Evolutionary conservation across 2,329 filamentous ascomycete species (phyloP), one percentile per base, ranked within the genome.

Genomic region (Colletotrichum tamarilloi): DNA sequence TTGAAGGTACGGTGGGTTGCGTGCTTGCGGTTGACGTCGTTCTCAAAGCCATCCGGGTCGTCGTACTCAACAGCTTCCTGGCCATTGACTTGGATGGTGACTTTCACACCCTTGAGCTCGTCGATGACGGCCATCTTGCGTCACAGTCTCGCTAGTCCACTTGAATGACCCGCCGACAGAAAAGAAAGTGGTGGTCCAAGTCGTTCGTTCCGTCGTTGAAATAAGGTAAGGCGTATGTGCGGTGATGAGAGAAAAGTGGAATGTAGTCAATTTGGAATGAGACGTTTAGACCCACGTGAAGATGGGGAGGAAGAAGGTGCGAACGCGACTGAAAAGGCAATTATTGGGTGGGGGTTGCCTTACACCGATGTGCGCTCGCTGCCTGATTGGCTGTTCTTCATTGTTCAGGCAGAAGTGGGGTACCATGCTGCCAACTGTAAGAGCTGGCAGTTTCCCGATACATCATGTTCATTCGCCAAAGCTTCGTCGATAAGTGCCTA

Each of bases 41-140:
- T 52, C 5, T 60, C 64, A 5, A 32, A 16, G 42, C 62, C 68
- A 11, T 77, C 76, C 24, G 66, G 57, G 26, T 76, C 73, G 16
- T 69, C 62, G 19, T 77, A 77, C 38, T 80, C 79, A 24, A 59
- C 49, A 2, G 77, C 74, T 1, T 63, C 62, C 9, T 68, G n/a
- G 8, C 74, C 75, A 26, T 77, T 67, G 16, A 77, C 75, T n/a
- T 62, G 73, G 32, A 80, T 56, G 1, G 75, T 76, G 22, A 79
- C 73, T 19, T 77, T 75, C 3, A 80, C 11, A 3, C 76, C 78
- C 0, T 72, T 74, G 1, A 80, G n/a, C 6, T 72, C 74, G 14
- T 73, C 22, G 26, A 79, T 68, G 24, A 80, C 63, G 2, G 77
- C 78, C 79, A 80, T 80, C 22, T 35, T 67, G 32, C n/a, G 28